Base-by-base conservation (phyloP, 2,329 filamentous ascomycete genomes). In the Pleurostoma richardsiae region DNA sequence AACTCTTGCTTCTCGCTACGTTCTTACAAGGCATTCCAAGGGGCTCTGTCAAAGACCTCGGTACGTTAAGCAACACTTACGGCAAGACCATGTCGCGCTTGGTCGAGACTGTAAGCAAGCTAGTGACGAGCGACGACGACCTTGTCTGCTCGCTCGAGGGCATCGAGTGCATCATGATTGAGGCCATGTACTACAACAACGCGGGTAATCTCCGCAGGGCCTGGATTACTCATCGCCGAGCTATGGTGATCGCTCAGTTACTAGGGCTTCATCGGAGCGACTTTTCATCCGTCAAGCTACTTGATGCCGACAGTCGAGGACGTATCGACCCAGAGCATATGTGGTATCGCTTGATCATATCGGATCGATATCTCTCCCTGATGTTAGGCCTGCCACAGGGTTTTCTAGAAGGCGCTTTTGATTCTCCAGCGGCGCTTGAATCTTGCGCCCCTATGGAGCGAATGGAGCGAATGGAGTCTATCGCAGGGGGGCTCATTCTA, bases 111-210 rank as follows among this genome's bases (percentile, higher is more conserved):
- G 61, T 60, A 1, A 60, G 55, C 10, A 58, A 54, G 4, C 51
- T 65, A 6, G 67, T 81, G 1, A 73, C 71, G 0, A 64, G 62
- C 10, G 69, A 77, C 29, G 71, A 78, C 43, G 68, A 71, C 3
- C 55, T 80, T 1, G 54, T 72, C 0, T 61, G 58, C 28, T 71
- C 68, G 0, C 44, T 77, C 3, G 74, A 78, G 45, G 73, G 73
- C 0, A 55, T 79, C 5, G 72, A 78, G 48, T 76, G 71, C 44
- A 52, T 80, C n/a, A 63, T 77, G 52, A 60, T 79, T 0, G 69
- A 77, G 50, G 64, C 63, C 10, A 60, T 75, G 27, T 74, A 70
- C 51, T 61, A 71, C 5, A 69, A 68, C 29, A 76, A 77, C 29
- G 56, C 58, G 0, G 77, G 77, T 1, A 67, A 72, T 29, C 59